Evolutionary conservation across 2,329 filamentous ascomycete genomes (phyloP).

Genomic region (Colletotrichum agaves): DNA sequence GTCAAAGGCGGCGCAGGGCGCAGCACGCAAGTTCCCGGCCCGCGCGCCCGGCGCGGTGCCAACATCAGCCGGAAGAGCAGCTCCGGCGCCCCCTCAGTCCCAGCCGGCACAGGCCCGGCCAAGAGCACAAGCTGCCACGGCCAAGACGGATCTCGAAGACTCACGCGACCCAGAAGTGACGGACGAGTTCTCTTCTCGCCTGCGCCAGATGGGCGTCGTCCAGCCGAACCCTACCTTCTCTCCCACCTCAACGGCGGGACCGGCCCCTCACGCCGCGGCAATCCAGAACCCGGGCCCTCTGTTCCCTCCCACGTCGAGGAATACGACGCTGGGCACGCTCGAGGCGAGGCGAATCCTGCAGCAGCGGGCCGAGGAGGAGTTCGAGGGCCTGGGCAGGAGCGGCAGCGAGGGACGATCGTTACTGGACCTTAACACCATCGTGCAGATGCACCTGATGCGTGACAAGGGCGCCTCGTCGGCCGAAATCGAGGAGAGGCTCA

Average conservation of each 20-base stretch:
- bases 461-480: conserved; percentile 49
- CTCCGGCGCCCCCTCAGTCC: conserved; percentile 38
- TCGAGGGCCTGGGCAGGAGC: conserved; percentile 51
- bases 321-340: conserved; percentile 60
- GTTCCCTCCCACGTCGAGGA: conserved; percentile 48
- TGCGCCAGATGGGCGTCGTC: conserved; percentile 65
- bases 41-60: conserved; percentile 46
- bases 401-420: conserved; percentile 54
- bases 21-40: conserved; percentile 57
- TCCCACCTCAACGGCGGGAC: conserved; percentile 58
- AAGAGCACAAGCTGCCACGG: conserved; percentile 38
- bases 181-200: conserved; percentile 61
- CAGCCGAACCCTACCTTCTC: conserved; percentile 65
- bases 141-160: conserved; percentile 51
- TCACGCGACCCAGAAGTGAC: conserved; percentile 54
- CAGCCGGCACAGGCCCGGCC: conserved; percentile 32
- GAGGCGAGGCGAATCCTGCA: conserved; percentile 59
- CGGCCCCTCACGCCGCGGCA: conserved; percentile 21
- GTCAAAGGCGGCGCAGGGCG: conserved; percentile 56
- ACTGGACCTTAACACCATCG: conserved; percentile 58
- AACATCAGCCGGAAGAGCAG: conserved; percentile 28
- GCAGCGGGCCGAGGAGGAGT: conserved; percentile 55
- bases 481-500: conserved; percentile 59
- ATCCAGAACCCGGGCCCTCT: conserved; percentile 40
- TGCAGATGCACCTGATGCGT: conserved; percentile 58